Evolutionary conservation across 306 rosid species (phyloP).

Genomic region (Pachyrhizus erosus): DNA sequence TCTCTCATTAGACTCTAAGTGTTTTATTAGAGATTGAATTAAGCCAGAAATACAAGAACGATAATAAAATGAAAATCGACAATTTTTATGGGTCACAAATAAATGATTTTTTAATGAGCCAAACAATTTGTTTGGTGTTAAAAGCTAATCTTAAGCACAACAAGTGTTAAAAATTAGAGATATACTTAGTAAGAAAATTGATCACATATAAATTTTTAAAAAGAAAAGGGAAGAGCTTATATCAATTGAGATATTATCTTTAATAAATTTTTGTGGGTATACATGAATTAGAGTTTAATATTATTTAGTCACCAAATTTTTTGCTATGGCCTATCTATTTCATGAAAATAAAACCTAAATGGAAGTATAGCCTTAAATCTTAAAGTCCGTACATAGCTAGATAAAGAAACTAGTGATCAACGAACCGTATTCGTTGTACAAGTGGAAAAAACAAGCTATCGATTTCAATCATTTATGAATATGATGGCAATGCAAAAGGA

Average conservation of each 20-base stretch:
- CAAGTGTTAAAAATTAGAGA: neutral
- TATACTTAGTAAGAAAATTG: neutral
- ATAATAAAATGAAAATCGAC: neutral
- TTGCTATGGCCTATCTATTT: neutral
- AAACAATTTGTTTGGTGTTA: too few species aligned
- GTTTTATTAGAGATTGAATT: neutral
- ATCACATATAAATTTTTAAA: neutral
- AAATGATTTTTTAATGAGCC: too few species aligned
- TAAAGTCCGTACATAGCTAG: constrained; percentile 1
- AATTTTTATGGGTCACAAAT: neutral
- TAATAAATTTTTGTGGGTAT: constrained; percentile 1
- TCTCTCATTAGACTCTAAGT: too few species aligned
- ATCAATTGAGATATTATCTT: neutral
- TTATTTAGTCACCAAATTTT: neutral
- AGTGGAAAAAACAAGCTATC: constrained; percentile 32
- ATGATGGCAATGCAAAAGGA: constrained; percentile 34
- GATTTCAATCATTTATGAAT: constrained; percentile 32
- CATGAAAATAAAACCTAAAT: constrained; percentile 18
- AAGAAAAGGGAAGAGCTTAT: neutral
- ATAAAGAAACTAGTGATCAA: constrained; percentile 7
- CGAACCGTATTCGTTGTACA: constrained; percentile 20
- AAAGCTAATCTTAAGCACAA: too few species aligned
- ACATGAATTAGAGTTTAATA: neutral
- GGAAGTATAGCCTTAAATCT: constrained; percentile 11
- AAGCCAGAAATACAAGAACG: neutral